Conservation (phyloP, 2,329 filamentous ascomycete species). For the Monilinia aucupariae region DNA sequence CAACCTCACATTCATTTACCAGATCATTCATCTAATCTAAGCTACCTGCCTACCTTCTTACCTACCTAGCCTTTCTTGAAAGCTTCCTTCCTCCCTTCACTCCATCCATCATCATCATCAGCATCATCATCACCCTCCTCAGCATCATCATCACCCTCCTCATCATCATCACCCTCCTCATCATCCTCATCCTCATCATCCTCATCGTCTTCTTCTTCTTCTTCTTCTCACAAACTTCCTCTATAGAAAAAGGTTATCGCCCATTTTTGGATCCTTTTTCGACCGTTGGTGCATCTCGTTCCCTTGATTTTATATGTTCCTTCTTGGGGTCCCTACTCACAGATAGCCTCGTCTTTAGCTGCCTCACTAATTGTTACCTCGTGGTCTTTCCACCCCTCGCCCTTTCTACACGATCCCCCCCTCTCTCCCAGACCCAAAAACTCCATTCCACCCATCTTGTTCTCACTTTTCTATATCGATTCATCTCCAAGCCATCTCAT, state of each 20-base stretch:
- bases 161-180: no score
- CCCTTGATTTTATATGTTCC: not conserved
- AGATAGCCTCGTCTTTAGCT: conserved; percentile 11
- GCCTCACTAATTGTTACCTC: conserved; percentile 12
- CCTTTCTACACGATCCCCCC: not conserved
- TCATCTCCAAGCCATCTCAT: not conserved
- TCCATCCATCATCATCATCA: not conserved
- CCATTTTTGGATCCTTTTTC: not conserved
- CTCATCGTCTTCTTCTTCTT: no score
- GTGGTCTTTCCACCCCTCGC: not conserved
- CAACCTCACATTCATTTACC: no score
- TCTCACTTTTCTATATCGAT: not conserved
- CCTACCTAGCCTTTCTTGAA: no score
- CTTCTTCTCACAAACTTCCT: no score
- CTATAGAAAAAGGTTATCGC: not conserved
- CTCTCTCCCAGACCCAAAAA: not conserved
- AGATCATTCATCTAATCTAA: no score
- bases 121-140: no score
- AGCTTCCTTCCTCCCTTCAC: not conserved
- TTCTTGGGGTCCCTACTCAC: not conserved
- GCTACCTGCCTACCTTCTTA: no score
- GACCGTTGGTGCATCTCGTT: not conserved
- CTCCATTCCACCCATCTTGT: not conserved
- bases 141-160: no score
- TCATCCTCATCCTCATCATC: no score